Percentiles rank a stretch among this genome's conserved stretches.
Conservation (phyloP, 192 early-diverging fungal genomes). For the Coemansia erecta region DNA sequence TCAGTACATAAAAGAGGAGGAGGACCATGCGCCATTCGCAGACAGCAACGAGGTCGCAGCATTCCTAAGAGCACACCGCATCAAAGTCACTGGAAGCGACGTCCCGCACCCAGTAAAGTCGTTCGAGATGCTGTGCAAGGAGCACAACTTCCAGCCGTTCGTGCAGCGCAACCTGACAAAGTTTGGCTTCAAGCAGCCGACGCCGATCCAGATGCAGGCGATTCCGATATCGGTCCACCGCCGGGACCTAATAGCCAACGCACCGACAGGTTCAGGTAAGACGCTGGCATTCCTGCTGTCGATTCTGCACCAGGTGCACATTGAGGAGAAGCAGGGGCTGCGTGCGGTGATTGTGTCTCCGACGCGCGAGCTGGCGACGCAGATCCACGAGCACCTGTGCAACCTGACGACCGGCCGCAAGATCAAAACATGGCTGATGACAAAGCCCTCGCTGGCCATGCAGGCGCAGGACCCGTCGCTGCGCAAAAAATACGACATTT, state of each 20-base stretch:
- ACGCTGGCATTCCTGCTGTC: constrained; percentile 92
- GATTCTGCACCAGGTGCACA: constrained; percentile 81
- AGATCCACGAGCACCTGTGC: constrained; percentile 84
- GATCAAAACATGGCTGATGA: constrained; percentile 79
- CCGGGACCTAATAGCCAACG: constrained; percentile 93
- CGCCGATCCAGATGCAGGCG: constrained; percentile 93
- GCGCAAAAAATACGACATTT: constrained; percentile 82
- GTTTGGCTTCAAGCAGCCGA: constrained; percentile 71
- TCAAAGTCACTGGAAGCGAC: constrained; percentile 83
- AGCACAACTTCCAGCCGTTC: constrained; percentile 68
- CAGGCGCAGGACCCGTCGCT: constrained; percentile 65
- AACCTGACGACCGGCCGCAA: constrained; percentile 72
- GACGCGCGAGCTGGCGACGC: constrained; percentile 84
- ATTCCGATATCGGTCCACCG: constrained; percentile 83
- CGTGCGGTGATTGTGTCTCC: constrained; percentile 92
- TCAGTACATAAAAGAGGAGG: constrained; percentile 27
- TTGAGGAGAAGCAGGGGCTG: constrained; percentile 76
- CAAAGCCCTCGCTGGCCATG: constrained; percentile 70
- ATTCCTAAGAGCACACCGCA: constrained; percentile 76
- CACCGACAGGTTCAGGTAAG: constrained; percentile 98
- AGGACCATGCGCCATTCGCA: constrained; percentile 44
- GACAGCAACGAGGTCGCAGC: constrained; percentile 41
- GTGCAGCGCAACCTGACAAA: constrained; percentile 70
- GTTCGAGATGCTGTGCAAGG: constrained; percentile 74
- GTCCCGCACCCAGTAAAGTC: constrained; percentile 79